phyloP scores from a whole-genome alignment of 2,329 filamentous ascomycete genomes.

The Fusarium irregulare region DNA sequence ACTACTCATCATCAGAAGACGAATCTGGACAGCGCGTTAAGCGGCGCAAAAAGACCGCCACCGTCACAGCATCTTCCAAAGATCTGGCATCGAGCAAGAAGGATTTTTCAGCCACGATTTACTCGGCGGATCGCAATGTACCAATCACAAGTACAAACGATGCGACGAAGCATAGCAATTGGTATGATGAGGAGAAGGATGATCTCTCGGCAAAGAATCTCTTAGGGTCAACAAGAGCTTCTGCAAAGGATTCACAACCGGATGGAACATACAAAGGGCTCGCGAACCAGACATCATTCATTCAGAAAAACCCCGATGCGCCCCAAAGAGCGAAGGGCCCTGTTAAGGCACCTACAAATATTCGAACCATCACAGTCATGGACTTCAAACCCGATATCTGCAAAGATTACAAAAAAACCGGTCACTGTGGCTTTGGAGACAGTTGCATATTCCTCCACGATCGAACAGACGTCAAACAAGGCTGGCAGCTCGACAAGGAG shows the following conservation, averaged over 20 bases:
- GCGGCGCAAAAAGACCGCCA: slow-evolving; percentile 75
- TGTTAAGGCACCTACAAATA: slow-evolving; percentile 87
- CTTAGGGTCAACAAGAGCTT: slow-evolving; percentile 65
- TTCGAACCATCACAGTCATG: slow-evolving; percentile 88
- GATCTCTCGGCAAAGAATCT: slow-evolving; percentile 63
- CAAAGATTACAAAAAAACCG: slow-evolving; percentile 85
- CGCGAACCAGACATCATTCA: slow-evolving; percentile 78
- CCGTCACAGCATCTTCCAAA: slow-evolving; percentile 73
- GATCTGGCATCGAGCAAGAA: slow-evolving; percentile 50
- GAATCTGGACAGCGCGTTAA: slow-evolving; percentile 83
- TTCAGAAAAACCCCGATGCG: slow-evolving; percentile 83
- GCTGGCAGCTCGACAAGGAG: slow-evolving; percentile 94
- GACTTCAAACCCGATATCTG: slow-evolving; percentile 95
- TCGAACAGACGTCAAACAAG: slow-evolving; percentile 84
- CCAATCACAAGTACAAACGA: slow-evolving; percentile 79
- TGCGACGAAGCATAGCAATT: slow-evolving; percentile 88
- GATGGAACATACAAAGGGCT: slow-evolving; percentile 83
- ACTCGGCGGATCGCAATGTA: slow-evolving; percentile 70
- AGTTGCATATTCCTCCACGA: slow-evolving; percentile 81
- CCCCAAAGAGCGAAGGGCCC: slow-evolving; percentile 80
- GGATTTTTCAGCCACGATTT: slow-evolving; percentile 64
- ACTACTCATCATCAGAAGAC: slow-evolving; percentile 79
- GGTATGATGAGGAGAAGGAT: slow-evolving; percentile 80
- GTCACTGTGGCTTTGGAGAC: slow-evolving; percentile 54
- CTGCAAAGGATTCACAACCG: slow-evolving; percentile 50